phyloP scores from a whole-genome alignment of 2,329 filamentous ascomycete genomes.

The Neodidymelliopsis sp. region DNA sequence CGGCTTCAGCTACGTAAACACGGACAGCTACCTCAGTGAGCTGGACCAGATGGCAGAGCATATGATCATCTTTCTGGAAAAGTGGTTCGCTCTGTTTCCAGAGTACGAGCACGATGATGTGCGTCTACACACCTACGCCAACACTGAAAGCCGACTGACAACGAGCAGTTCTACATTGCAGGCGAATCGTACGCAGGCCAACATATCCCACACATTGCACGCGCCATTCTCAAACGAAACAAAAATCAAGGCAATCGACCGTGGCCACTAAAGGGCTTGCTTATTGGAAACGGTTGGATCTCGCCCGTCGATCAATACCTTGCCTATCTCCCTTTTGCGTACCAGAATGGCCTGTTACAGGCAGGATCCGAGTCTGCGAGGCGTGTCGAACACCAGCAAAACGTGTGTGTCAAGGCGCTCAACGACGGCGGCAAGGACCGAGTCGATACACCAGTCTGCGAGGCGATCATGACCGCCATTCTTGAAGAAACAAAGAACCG shows the following conservation, averaged over 20 bases:
- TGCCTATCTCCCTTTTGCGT: conserved; percentile 82
- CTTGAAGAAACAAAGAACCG: conserved; percentile 69
- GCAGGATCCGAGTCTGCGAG: conserved; percentile 70
- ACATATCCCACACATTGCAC: conserved; percentile 96
- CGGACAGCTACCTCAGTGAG: conserved; percentile 84
- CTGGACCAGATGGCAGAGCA: conserved; percentile 88
- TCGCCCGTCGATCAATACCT: conserved; percentile 89
- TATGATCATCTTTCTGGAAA: conserved; percentile 87
- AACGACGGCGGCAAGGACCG: conserved; percentile 65
- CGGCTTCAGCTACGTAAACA: conserved; percentile 94
- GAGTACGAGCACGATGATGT: conserved; percentile 93
- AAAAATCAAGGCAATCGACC: conserved; percentile 58
- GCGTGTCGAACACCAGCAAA: conserved; percentile 72
- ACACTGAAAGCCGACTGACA: conserved; percentile 25
- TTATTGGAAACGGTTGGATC: conserved; percentile 99
- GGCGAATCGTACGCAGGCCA: conserved; percentile 98
- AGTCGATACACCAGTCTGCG: conserved; percentile 76
- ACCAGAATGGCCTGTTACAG: conserved; percentile 75
- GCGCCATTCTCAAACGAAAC: conserved; percentile 88
- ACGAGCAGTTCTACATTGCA: conserved; percentile 80
- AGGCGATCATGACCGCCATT: conserved; percentile 76
- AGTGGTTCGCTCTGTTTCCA: conserved; percentile 89
- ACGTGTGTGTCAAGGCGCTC: conserved; percentile 69
- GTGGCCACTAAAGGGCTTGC: conserved; percentile 84
- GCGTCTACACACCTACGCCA: conserved; percentile 51